Percentiles rank a stretch among this genome's conserved stretches.
Conservation (phyloP, 2,329 filamentous ascomycete species). For the Triangularia verruculosa region DNA sequence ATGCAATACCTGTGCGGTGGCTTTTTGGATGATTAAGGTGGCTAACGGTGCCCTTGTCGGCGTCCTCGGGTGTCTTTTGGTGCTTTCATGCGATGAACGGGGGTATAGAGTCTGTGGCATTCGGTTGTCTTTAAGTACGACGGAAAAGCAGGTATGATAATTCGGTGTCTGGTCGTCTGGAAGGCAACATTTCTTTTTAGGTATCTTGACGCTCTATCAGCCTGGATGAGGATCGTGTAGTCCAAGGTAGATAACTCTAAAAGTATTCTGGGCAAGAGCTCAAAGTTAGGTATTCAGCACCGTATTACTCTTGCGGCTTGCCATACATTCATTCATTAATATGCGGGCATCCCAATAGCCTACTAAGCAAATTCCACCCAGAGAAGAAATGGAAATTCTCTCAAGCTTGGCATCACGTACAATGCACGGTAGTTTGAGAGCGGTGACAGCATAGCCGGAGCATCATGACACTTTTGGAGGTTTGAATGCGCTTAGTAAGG, state of each 20-base stretch:
- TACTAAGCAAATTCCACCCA: neutral
- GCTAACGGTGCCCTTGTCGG: neutral
- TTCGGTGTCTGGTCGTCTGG: neutral
- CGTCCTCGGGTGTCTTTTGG: neutral
- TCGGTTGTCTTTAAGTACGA: neutral
- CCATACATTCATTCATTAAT: neutral
- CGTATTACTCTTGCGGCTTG: no score
- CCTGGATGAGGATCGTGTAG: neutral
- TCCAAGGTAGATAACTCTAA: neutral
- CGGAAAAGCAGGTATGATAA: neutral
- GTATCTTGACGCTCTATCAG: neutral
- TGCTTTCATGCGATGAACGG: neutral
- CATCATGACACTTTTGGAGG: neutral
- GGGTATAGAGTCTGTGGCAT: neutral
- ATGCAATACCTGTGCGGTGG: neutral
- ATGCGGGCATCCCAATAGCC: neutral
- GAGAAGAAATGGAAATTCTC: neutral
- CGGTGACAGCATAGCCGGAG: neutral
- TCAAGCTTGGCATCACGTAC: neutral
- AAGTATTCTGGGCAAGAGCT: neutral
- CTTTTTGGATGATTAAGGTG: neutral
- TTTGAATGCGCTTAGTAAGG: neutral
- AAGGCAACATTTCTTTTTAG: neutral
- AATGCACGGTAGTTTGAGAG: neutral
- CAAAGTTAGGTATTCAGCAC: neutral